phyloP scores from a whole-genome alignment of 345 rosid genomes.

The Alliaria petiolata region DNA sequence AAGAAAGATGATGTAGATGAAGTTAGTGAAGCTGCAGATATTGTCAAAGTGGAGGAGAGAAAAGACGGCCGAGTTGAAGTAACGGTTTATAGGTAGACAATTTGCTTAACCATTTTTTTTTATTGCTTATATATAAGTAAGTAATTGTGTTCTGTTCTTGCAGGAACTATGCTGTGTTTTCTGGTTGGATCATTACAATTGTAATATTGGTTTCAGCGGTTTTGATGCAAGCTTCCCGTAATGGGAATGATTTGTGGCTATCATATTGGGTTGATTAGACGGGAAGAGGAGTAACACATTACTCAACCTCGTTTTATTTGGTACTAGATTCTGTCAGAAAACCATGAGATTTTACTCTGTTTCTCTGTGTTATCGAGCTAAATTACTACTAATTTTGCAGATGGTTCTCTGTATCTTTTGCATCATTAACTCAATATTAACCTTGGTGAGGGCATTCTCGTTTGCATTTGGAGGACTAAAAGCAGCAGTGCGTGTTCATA shows the following conservation, averaged over 20 bases:
- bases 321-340: constrained; percentile 31
- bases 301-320: constrained; percentile 78
- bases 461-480: constrained; percentile 90
- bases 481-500: constrained; percentile 76
- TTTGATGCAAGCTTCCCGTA: constrained; percentile 93
- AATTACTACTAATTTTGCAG: constrained; percentile 38
- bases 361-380: background rate
- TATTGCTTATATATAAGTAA: background rate
- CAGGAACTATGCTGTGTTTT: constrained; percentile 79
- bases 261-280: constrained; percentile 89
- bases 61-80: constrained; percentile 84
- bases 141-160: constrained; percentile 10
- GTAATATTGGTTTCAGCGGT: constrained; percentile 68
- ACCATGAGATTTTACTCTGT: constrained; percentile 2
- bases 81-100: constrained; percentile 64
- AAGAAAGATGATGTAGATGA: constrained; percentile 31
- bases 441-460: constrained; percentile 88
- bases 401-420: constrained; percentile 73
- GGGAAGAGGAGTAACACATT: constrained; percentile 38
- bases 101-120: background rate
- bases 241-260: constrained; percentile 91
- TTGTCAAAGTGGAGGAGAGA: constrained; percentile 59
- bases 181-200: constrained; percentile 66
- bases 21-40: constrained; percentile 48
- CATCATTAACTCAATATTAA: constrained; percentile 58